These are phyloP conservation scores for Sorghum bicolor DNA, from an alignment of 176 grass and related monocot genomes.

Conservation along the genomic window DNA sequence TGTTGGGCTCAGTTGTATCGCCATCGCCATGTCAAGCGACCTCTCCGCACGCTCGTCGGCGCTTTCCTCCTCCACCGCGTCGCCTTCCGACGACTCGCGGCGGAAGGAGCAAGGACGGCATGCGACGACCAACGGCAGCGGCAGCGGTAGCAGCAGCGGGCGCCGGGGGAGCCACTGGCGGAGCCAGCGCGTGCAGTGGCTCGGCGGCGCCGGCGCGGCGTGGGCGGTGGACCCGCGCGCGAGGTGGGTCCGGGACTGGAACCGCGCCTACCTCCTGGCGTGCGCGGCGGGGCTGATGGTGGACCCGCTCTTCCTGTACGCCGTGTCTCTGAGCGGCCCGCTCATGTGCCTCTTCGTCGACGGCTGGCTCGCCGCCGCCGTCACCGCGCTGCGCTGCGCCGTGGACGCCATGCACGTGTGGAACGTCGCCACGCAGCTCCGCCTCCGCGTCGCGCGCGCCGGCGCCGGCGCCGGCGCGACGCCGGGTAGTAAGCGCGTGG, in stretches of 20 bases:
- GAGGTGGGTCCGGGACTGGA: slow-evolving; percentile 69
- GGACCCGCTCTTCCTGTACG: slow-evolving; percentile 93
- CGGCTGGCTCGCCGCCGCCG: slow-evolving; percentile 76
- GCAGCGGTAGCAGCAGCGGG: no score
- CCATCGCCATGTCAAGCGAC: slow-evolving; percentile 29
- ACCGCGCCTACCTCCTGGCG: slow-evolving; percentile 68
- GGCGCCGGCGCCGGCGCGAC: background rate
- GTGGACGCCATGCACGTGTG: slow-evolving; percentile 79
- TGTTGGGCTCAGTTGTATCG: background rate
- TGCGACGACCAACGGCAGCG: no score
- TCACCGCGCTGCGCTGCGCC: slow-evolving; percentile 76
- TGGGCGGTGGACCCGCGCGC: slow-evolving; percentile 46
- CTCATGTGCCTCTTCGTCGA: slow-evolving; percentile 92
- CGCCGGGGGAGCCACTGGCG: background rate
- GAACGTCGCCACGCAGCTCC: slow-evolving; percentile 64
- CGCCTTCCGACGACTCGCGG: background rate
- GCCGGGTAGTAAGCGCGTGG: background rate
- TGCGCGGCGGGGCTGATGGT: slow-evolving; percentile 82
- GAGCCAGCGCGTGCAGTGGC: background rate
- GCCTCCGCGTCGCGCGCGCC: slow-evolving; percentile 32
- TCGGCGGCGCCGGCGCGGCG: background rate
- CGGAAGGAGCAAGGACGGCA: background rate
- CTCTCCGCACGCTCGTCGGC: slow-evolving; percentile 9
- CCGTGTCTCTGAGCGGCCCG: slow-evolving; percentile 67
- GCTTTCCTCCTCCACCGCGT: background rate